Conservation (phyloP, 441 rosid species). For the Flueggea neowawraea region DNA sequence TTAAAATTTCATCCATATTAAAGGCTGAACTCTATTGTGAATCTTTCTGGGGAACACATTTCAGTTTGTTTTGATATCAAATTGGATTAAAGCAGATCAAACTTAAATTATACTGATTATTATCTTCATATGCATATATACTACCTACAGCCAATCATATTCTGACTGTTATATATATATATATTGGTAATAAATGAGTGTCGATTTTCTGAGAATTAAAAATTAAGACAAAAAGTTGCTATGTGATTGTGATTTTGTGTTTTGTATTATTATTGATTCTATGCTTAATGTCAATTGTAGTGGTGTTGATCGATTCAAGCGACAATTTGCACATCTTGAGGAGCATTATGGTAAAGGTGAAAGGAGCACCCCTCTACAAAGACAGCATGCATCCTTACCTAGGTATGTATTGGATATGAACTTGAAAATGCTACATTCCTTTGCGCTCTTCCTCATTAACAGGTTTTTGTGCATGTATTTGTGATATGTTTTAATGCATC, state of each 20-base stretch:
- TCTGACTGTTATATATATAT: no score
- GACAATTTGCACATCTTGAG: constrained; percentile 98
- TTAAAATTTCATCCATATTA: neutral
- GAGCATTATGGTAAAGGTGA: constrained; percentile 84
- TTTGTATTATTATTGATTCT: neutral
- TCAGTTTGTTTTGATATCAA: neutral
- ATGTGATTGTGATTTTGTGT: neutral
- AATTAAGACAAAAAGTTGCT: no score
- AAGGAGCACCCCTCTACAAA: constrained; percentile 64
- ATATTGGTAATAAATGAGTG: no score
- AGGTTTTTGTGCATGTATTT: no score
- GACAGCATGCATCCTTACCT: constrained; percentile 97
- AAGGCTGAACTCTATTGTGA: neutral
- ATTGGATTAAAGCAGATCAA: neutral
- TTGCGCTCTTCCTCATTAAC: no score
- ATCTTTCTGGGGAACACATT: neutral
- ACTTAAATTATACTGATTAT: neutral
- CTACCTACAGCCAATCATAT: neutral
- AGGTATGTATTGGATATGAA: constrained; percentile 42
- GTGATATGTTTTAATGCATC: no score
- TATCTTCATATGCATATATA: neutral
- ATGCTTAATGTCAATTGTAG: constrained; percentile 35
- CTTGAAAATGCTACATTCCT: neutral
- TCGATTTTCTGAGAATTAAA: no score
- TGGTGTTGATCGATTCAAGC: constrained; percentile 97